These are phyloP conservation scores for Fusarium algeriense DNA, from an alignment of 2,329 filamentous ascomycete genomes.

Conservation along the genomic window DNA sequence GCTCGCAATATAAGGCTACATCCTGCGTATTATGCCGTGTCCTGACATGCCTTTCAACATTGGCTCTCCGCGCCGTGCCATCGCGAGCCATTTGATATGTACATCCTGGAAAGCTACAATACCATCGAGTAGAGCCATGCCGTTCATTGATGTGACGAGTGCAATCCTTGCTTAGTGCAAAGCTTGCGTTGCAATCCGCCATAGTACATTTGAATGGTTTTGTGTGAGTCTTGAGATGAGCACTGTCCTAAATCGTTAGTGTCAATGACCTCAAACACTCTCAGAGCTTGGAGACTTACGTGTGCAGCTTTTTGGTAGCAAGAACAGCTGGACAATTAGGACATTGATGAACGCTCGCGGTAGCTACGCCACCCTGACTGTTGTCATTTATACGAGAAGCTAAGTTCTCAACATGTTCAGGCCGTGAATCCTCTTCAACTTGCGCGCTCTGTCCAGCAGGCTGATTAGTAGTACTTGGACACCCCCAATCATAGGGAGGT, in stretches of 20 bases:
- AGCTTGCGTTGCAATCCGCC: not conserved
- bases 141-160: not conserved
- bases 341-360: not conserved
- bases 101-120: not conserved
- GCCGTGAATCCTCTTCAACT: constrained; percentile 6
- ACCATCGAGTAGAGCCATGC: not conserved
- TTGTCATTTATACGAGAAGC: not conserved
- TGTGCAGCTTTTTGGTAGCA: not conserved
- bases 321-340: not conserved
- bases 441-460: constrained; percentile 14
- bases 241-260: not conserved
- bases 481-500: constrained; percentile 4
- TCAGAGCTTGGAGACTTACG: not conserved
- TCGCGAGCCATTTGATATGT: not conserved
- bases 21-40: not conserved
- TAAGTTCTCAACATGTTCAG: not conserved
- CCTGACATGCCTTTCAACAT: not conserved
- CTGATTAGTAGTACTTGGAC: not conserved
- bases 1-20: not conserved
- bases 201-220: not conserved
- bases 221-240: not conserved
- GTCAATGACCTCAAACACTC: rapidly evolving
- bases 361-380: not conserved
- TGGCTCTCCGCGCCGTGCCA: not conserved
- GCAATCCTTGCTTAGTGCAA: not conserved